Base-by-base conservation (phyloP, 441 rosid genomes). In the Hura crepitans region DNA sequence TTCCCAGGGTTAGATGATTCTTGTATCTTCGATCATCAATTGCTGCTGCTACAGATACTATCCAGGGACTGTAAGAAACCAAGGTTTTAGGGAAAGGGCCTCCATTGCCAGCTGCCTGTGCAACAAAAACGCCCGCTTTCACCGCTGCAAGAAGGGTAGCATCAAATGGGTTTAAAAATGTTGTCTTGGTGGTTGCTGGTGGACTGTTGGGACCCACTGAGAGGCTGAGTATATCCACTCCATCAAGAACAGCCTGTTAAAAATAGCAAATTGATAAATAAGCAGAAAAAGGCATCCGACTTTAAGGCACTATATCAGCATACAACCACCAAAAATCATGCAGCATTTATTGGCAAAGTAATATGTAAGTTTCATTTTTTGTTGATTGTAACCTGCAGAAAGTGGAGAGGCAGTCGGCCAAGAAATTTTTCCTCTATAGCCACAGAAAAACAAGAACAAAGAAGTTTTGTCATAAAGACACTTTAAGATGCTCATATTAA, bases 191-290 rank as follows among this genome's bases (percentile, higher is more conserved):
- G 28, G 89, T 86, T 74, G 97, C 82, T 62, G 96, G 93, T 56
- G 99, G 98, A 78, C 99, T 87, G 76, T 90, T 95, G 68, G 99
- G 99, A 74, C 99, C 98, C 22, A 95, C 93, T n/a, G 99, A 95
- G 72, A 95, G 93, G 79, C 93, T 95, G 79, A 95, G 85, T 49
- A 95, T 92, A 85, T 95, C 99, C 61, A 95, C 95, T 35, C 99
- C 99, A 81, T 92, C 99, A 78, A 84, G 89, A 81, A 92, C 98
- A 76, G 98, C 99, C 98, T 95, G 46, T 81, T 75, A 77, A 75
- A 51, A 69, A 14, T n/a, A 69, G 30, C 31, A 69, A 57, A 58
- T 11, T 27, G 6, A 46, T 25, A 63, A 27, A 13, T 28, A 62
- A 4, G 5, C 42, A 2, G 76, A 47, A 78, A 80, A 22, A 33